Base-by-base conservation (phyloP, 148 eudicot genomes). In the Rheum nobile region DNA sequence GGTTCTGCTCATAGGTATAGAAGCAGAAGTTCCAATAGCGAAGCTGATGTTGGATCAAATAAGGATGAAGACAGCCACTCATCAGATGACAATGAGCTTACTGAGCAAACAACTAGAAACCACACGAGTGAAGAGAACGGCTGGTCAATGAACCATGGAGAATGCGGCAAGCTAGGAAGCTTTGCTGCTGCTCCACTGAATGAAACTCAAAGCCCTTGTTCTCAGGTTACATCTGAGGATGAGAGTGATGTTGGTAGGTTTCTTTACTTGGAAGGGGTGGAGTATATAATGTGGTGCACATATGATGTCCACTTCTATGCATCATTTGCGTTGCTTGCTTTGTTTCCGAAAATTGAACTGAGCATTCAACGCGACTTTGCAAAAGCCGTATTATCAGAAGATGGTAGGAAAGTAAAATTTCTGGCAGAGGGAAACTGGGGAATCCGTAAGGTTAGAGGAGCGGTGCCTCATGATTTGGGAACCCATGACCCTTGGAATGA, bases 201-300 rank as follows among this genome's bases (percentile, higher is more conserved):
- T 71, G 82, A 46, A 43, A 47, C 44, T 77, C 35, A 78, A 43
- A 48, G 50, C 42, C 31, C 83, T 21, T 47, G 55, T 44, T 68
- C 76, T 63, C 59, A 71, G 28, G 48, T 47, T 68, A 80, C 48
- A 16, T 37, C 72, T 41, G 55, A 76, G 38, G 74, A 83, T 73
- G 87, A 87, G 71, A 68, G 22, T 47, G 86, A 92, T 77, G 96
- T 96, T 50, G 99, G 99, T 70, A 90, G 90, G 72, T 96, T 96
- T 80, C 85, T 96, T 29, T 96, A 96, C 75, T 84, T 96, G 76
- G 99, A 96, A 86, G 99, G 99, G 11, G 91, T 96, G 54, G 99
- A 96, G 77, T 96, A 96, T 78, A 89, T 96, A 0, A 96, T 96
- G 99, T 96, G 99, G 99, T 92, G 97, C 83, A 96, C 99, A 37